Base-by-base conservation (phyloP, 2,329 filamentous ascomycete genomes). In the Pseudogymnoascus sp. region DNA sequence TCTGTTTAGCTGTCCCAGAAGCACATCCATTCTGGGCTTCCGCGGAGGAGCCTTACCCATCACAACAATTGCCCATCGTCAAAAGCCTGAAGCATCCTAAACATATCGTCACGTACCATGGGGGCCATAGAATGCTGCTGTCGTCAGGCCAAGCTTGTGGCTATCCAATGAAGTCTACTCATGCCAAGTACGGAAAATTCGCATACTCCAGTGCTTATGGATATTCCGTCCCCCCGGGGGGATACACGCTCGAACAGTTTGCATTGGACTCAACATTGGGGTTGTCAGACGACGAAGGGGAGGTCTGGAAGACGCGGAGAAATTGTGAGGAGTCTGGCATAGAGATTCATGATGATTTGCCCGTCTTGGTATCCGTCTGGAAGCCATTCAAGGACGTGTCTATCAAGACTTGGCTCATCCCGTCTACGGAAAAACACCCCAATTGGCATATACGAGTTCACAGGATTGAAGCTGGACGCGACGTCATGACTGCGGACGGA, bases 171-270 rank as follows among this genome's bases (percentile, higher is more conserved):
- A 90, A 90, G 74, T 89, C 88, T 62, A 90, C 89, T 0, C 89
- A 93, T 73, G 88, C 89, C 65, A 93, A 93, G 71, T 93, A 93
- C 73, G 89, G 89, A 56, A 83, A 85, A 65, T 92, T 93, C 71
- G 88, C 88, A 5, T 93, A 93, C 75, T 89, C 85, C 70, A 87
- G 87, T 61, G 83, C 87, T 0, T 93, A 90, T 72, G 88, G 82
- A 19, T 93, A 92, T 76, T 90, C 87, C 0, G 89, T 92, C 0
- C 88, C 89, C 0, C 89, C 89, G 0, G 89, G 90, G 0, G 82
- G 86, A 17, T 90, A 91, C 73, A 87, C 87, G 0, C 82, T 93
- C 1, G 88, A 91, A 72, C 89, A 91, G 70, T 90, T 88, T 71
- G 88, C 89, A 0, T 83, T 90, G 1, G 89, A 90, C 63, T 90